Evolutionary conservation across 345 rosid genomes (phyloP), one percentile per base, ranked within the genome.

Genomic region (Lagerstroemia speciosa): DNA sequence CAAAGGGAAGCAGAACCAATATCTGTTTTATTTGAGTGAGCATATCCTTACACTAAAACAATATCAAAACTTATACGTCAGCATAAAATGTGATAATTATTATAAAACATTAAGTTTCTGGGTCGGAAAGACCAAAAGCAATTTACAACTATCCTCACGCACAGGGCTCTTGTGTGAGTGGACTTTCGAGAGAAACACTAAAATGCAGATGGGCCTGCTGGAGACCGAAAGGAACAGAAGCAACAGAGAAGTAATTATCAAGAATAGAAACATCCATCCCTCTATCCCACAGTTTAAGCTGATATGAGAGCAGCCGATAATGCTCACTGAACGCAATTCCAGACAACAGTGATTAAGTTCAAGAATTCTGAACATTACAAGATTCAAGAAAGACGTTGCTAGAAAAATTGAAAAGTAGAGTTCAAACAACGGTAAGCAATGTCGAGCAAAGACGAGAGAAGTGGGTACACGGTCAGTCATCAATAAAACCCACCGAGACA

Each of bases 401-500:
- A 22, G 3, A 19, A 17, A 19, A 17, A 22, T 46, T 46, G 19
- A 17, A 50, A 17, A 50, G 3, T 2, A 50, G 3, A 22, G 26
- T 15, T 15, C 16, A 50, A 50, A 19, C 22, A 50, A 50, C 22
- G 19, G 55, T 17, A 50, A 50, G 26, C 24, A 2, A 50, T 50
- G 55, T 6, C 26, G 16, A 58, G 7, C 30, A 26, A 34, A 24
- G 3, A 20, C 53, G 2, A 3, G 33, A 27, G 6, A 26, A 36
- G 62, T 24, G 17, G 32, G 57, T 55, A 11, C 9, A 3, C 11
- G 6, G 60, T 53, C 60, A n/a, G 60, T 53, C 60, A 27, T 5
- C 30, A 22, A 62, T 40, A 6, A 30, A 41, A 83, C 90, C 31
- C 57, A 89, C 97, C 27, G 97, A 82, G 37, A 93, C 84, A 65